Evolutionary conservation across 73 alveolate species (phyloP).

Genomic region (Tetrahymena thermophila): DNA sequence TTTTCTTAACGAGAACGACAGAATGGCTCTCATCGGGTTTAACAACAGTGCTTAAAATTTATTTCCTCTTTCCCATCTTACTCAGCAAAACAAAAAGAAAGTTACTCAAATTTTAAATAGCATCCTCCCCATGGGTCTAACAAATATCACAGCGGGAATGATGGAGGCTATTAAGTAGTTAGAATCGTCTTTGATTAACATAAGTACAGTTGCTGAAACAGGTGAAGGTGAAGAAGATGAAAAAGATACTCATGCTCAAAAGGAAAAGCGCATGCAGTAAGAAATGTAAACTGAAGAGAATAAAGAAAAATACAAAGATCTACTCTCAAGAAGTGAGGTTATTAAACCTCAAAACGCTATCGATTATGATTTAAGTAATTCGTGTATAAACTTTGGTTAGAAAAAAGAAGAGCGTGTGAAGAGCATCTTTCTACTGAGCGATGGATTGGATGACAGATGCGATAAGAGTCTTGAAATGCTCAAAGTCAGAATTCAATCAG

Average conservation of each 20-base stretch:
- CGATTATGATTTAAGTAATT: not conserved
- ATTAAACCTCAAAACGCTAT: not conserved
- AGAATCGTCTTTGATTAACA: not conserved
- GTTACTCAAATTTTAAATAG: not conserved
- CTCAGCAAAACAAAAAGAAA: not conserved
- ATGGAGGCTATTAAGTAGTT: not conserved
- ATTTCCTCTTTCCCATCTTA: not conserved
- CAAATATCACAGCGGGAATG: not conserved
- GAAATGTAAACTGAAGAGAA: not conserved
- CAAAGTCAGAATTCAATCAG: not conserved
- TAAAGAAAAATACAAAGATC: not conserved
- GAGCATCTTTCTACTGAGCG: not conserved
- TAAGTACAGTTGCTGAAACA: not conserved
- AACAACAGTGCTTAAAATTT: not conserved
- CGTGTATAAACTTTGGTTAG: not conserved
- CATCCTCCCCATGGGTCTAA: not conserved
- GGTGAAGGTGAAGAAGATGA: not conserved
- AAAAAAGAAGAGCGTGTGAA: not conserved
- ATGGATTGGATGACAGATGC: not conserved
- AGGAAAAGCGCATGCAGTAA: not conserved
- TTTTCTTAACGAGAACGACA: not conserved
- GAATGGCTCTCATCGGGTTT: not conserved
- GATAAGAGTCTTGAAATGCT: not conserved
- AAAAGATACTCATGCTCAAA: not conserved
- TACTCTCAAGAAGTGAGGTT: not conserved